A percentile compares a stretch with the other conserved stretches of the same genome.
phyloP scores from a whole-genome alignment of 441 rosid species.

The Manihot esculenta region DNA sequence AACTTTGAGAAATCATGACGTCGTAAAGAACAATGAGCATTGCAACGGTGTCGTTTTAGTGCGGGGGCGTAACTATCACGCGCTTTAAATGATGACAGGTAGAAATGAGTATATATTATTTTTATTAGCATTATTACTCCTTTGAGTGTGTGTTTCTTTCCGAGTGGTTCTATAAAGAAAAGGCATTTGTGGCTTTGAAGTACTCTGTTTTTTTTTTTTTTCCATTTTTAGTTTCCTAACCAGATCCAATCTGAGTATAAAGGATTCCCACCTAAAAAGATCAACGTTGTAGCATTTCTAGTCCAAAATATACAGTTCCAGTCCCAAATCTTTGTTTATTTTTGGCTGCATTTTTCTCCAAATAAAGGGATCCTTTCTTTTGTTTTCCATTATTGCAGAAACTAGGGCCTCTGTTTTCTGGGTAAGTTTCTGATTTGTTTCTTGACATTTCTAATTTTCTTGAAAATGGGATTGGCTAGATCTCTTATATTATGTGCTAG shows the following conservation, averaged over 20 bases:
- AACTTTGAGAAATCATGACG: too few relatives aligned
- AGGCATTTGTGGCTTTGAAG: not conserved
- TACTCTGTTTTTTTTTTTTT: not conserved
- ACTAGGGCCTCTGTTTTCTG: conserved; percentile 2
- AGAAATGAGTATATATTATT: too few relatives aligned
- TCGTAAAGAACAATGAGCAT: too few relatives aligned
- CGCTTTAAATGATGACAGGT: too few relatives aligned
- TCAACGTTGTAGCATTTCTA: not conserved
- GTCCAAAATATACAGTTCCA: not conserved
- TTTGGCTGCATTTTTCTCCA: not conserved
- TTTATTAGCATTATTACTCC: too few relatives aligned
- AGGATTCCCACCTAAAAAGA: not conserved
- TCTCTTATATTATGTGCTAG: not conserved
- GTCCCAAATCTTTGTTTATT: not conserved
- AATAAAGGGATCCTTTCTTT: conserved; percentile 1
- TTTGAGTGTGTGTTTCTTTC: too few relatives aligned
- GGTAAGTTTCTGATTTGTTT: conserved; percentile 25
- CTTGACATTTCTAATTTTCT: not conserved
- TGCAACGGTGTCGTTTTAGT: too few relatives aligned
- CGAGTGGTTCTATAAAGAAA: too few relatives aligned
- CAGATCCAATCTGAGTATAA: conserved; percentile 21
- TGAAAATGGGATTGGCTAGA: not conserved
- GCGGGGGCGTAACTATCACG: too few relatives aligned
- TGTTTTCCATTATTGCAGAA: not conserved
- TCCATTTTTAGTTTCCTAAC: not conserved